Base-by-base conservation (phyloP, 441 rosid genomes). In the Geranium incanum region DNA sequence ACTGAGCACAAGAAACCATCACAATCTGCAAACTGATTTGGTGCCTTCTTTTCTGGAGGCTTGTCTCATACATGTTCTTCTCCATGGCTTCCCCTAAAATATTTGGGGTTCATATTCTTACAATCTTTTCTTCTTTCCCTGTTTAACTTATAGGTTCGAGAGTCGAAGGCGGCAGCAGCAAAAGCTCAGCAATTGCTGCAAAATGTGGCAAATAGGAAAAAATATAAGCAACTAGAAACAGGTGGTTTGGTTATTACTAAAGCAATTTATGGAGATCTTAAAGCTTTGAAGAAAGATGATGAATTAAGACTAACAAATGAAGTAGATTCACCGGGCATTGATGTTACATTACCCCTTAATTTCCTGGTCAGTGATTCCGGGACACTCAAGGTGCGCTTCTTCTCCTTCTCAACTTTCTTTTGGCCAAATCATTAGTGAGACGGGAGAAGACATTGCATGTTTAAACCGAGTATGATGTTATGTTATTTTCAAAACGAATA, bases 291-390 rank as follows among this genome's bases (percentile, higher is more conserved):
- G 80, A 88, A 74, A 83, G 72, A 78, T 75, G 77, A 78, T 11
- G 84, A 80, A 76, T 69, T 71, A 68, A 72, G 77, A 69, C 85
- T 67, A 72, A 72, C 21, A 21, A 64, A 73, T 70, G 87, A 84
- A 73, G 72, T 67, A 62, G 79, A 81, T 81, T 86, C 86, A 0
- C 85, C 84, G 76, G 80, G 88, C 38, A 80, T 88, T n/a, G 95
- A 95, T 77, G 98, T 95, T 74, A 86, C 99, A 23, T 67, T 88
- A 74, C 94, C 97, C 72, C 89, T 93, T 70, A 95, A 91, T 86
- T 95, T 95, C 84, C 86, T 91, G n/a, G 87, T 95, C 75, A 89
- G 78, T 52, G 95, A 93, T 74, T 78, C 89, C 12, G 97, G 97
- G 72, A 85, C 83, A 72, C 91, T 93, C 78, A 91, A 88, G 94